Conservation (phyloP, 768 basidiomycete genomes). For the Pisolithus marmoratus region DNA sequence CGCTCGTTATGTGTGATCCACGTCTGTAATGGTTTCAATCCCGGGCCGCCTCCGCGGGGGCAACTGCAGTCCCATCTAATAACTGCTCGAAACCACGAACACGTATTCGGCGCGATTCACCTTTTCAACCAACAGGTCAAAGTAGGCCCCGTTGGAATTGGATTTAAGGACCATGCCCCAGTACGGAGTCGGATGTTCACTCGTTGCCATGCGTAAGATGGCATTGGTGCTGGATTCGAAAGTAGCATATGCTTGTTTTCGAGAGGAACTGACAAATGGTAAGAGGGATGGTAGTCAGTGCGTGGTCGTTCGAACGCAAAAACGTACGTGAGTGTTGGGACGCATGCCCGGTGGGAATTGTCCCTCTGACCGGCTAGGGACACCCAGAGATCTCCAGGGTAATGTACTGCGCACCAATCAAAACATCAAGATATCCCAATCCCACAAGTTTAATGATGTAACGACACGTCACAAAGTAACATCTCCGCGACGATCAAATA, state of each 20-base stretch:
- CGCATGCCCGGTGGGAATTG: slow-evolving; percentile 88
- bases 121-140: slow-evolving; percentile 76
- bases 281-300: neutral
- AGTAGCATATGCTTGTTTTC: slow-evolving; percentile 76
- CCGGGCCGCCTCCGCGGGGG: slow-evolving; percentile 70
- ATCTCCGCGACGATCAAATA: slow-evolving; percentile 95
- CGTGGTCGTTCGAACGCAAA: neutral
- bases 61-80: slow-evolving; percentile 89
- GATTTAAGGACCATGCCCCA: slow-evolving; percentile 95
- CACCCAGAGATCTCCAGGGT: slow-evolving; percentile 64
- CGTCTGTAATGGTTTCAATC: slow-evolving; percentile 74
- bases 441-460: slow-evolving; percentile 26
- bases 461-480: slow-evolving; percentile 16
- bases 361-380: slow-evolving; percentile 84
- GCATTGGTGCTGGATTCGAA: slow-evolving; percentile 91
- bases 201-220: slow-evolving; percentile 95
- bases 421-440: neutral
- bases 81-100: slow-evolving; percentile 97
- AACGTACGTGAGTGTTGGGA: slow-evolving; percentile 82
- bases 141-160: slow-evolving; percentile 98
- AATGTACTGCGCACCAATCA: slow-evolving; percentile 39
- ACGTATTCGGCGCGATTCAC: slow-evolving; percentile 87
- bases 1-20: slow-evolving; percentile 91
- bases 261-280: neutral
- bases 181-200: slow-evolving; percentile 60